Conservation (phyloP, 805 yeast species). For the Starmera caribaea region DNA sequence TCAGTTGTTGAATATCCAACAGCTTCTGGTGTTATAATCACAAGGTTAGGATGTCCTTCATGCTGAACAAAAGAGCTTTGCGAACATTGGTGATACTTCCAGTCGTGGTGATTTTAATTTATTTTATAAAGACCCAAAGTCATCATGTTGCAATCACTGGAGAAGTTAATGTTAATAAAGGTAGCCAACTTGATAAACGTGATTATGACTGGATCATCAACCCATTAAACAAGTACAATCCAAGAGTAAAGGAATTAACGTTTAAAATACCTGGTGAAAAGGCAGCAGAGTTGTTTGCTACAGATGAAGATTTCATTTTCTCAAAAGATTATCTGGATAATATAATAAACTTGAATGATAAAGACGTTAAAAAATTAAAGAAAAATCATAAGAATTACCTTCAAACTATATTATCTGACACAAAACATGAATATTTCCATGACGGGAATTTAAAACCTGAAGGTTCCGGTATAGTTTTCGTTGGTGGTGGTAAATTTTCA, state of each 20-base stretch:
- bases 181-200: too few relatives aligned
- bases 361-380: constrained; percentile 24
- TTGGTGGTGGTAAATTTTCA: constrained; percentile 70
- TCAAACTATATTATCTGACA: constrained; percentile 18
- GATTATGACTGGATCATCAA: constrained; percentile 15
- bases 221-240: constrained; percentile 23
- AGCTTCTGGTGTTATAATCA: too few relatives aligned
- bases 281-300: constrained; percentile 34
- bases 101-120: too few relatives aligned
- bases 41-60: too few relatives aligned
- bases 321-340: constrained; percentile 35
- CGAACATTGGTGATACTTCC: too few relatives aligned
- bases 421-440: constrained; percentile 29
- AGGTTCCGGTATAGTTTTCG: constrained; percentile 52
- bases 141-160: too few relatives aligned
- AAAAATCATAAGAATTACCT: constrained; percentile 28
- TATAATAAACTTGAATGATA: constrained; percentile 31
- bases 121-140: too few relatives aligned
- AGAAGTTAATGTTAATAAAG: too few relatives aligned
- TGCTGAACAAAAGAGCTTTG: too few relatives aligned
- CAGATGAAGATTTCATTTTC: constrained; percentile 31
- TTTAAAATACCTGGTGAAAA: constrained; percentile 29
- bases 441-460: constrained; percentile 18
- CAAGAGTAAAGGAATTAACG: constrained; percentile 31
- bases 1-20: too few relatives aligned